Evolutionary conservation across 139 green algal genomes (phyloP), one percentile per base, ranked within the genome.

Genomic region (Chlorella sp.): DNA sequence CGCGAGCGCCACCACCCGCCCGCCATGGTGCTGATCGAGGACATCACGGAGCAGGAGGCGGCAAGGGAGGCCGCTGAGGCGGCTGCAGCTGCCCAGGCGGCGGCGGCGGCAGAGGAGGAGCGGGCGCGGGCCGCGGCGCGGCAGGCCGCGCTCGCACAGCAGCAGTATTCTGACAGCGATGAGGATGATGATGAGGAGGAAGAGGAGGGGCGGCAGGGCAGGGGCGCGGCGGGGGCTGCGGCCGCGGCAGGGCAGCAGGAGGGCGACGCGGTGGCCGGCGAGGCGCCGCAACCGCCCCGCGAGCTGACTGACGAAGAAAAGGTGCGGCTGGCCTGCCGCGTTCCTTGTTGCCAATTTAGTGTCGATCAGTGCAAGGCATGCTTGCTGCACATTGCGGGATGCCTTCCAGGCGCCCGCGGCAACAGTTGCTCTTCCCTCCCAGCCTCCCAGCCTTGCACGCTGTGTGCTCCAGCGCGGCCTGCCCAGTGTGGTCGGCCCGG

Each of bases 31-130:
- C 6, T 78, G 18, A 78, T 85, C 20, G 65, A 85, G 25, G 79
- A 85, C 79, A 85, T 85, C 9, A 85, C 79, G 18, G 79, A 85
- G 65, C 41, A 65, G 21, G 79, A 85, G 79, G 44, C 44, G 4
- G 65, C 30, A 2, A 63, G 60, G 30, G 64, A 84, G 64, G 64
- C 62, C 18, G 63, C 78, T 13, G 78, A 83, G n/a, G 64, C 36
- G 41, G 78, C 78, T 11, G 78, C 62, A 16, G 78, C 64, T 23
- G n/a, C 44, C 44, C 44, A 78, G 65, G n/a, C 17, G 11, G 62
- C 47, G 13, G 65, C 21, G 21, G 44, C 44, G 9, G 44, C 72
- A n/a, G 44, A 6, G 51, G 51, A 60, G 51, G 47, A 38, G 39
- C 57, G 57, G 2, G 80, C 80, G n/a, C 64, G n/a, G 30, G 78